Evolutionary conservation across 352 stramenopile species (phyloP).

Genomic region (Pythium chondricola): DNA sequence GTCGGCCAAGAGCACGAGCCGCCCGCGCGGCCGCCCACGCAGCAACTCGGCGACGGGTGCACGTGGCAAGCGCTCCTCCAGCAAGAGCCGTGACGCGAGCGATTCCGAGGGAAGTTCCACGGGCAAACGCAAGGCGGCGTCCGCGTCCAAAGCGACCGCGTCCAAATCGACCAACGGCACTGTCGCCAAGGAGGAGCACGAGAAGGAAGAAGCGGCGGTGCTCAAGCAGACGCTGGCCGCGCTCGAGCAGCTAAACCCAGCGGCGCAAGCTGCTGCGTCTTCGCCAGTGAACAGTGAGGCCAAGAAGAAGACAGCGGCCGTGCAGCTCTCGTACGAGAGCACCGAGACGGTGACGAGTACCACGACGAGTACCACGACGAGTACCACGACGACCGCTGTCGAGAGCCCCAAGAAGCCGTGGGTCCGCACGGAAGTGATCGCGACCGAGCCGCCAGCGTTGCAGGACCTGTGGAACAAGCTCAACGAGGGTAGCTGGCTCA

Average conservation of each 20-base stretch:
- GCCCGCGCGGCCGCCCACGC: conserved; percentile 46
- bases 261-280: conserved; percentile 21
- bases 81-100: conserved; percentile 12
- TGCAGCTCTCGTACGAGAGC: conserved; percentile 48
- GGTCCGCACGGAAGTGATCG: not conserved
- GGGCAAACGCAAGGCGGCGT: conserved; percentile 7
- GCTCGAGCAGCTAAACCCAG: conserved; percentile 47
- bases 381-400: not conserved
- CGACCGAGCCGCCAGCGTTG: conserved; percentile 8
- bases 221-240: conserved; percentile 27
- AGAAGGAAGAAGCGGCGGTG: conserved; percentile 21
- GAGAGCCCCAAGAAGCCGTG: conserved; percentile 3
- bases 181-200: conserved; percentile 9
- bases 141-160: not conserved
- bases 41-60: conserved; percentile 50
- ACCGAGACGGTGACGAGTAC: not conserved
- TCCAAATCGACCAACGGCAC: not conserved
- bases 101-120: conserved; percentile 1
- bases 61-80: conserved; percentile 16
- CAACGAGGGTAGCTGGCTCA: conserved; percentile 49
- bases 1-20: conserved; percentile 19
- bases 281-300: not conserved
- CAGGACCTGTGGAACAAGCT: conserved; percentile 39
- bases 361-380: not conserved
- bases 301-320: conserved; percentile 17